Percentiles rank a stretch among this genome's conserved stretches.
These are phyloP conservation scores for Pistacia vera DNA, from an alignment of 345 rosid species.

Conservation along the genomic window DNA sequence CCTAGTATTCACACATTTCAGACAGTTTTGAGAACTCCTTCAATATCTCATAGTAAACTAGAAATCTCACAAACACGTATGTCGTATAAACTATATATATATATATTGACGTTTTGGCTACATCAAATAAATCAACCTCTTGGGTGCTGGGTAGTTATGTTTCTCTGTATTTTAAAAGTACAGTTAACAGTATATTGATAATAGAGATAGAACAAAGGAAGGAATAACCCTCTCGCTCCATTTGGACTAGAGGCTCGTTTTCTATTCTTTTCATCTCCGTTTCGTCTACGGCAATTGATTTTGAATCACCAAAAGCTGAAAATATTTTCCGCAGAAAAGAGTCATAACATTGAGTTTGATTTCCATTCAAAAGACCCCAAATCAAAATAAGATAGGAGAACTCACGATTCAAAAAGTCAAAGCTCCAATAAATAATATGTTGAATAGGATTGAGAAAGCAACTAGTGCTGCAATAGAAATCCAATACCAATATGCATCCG, in stretches of 20 bases:
- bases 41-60: too few relatives aligned
- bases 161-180: not conserved
- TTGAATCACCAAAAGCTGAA: slow-evolving; percentile 71
- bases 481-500: slow-evolving; percentile 78
- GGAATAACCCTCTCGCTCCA: slow-evolving; percentile 46
- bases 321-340: not conserved
- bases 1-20: too few relatives aligned
- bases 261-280: slow-evolving; percentile 32
- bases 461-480: slow-evolving; percentile 72
- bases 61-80: too few relatives aligned
- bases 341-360: slow-evolving; percentile 11
- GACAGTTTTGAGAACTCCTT: too few relatives aligned
- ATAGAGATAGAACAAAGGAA: not conserved
- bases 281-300: slow-evolving; percentile 47
- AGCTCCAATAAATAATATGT: slow-evolving; percentile 65
- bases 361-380: not conserved
- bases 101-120: not conserved
- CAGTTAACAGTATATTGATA: not conserved
- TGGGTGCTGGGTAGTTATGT: not conserved
- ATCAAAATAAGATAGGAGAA: slow-evolving; percentile 10
- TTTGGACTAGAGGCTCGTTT: slow-evolving; percentile 13
- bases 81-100: too few relatives aligned
- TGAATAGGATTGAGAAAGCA: slow-evolving; percentile 78
- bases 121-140: not conserved
- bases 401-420: slow-evolving; percentile 82